These are phyloP conservation scores for Neofusicoccum ribis DNA, from an alignment of 2,329 filamentous ascomycete genomes.

Conservation along the genomic window DNA sequence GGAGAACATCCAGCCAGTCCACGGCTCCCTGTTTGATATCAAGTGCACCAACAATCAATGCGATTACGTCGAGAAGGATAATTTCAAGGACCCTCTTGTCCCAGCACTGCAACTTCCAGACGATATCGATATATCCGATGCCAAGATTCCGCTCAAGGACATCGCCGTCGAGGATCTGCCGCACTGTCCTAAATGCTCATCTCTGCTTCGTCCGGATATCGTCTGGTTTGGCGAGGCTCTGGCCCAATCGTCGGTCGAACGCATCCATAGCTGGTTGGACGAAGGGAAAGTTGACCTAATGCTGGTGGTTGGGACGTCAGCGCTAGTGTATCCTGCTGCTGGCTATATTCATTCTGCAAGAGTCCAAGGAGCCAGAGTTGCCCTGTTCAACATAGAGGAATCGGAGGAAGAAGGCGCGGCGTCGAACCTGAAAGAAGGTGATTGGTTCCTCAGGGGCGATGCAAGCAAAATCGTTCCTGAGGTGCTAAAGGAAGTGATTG, in stretches of 20 bases:
- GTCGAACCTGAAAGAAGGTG: slow-evolving; percentile 43
- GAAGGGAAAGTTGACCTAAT: slow-evolving; percentile 25
- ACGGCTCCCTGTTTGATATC: slow-evolving; percentile 25
- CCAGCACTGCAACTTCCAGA: slow-evolving; percentile 11
- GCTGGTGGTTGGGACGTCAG: slow-evolving; percentile 29
- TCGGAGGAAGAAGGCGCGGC: slow-evolving; percentile 21
- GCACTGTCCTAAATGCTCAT: slow-evolving; percentile 21
- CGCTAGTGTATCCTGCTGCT: slow-evolving; percentile 26
- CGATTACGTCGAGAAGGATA: slow-evolving; percentile 1
- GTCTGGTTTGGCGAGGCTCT: slow-evolving; percentile 27
- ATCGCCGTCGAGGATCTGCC: slow-evolving; percentile 23
- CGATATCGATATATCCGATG: slow-evolving; percentile 16
- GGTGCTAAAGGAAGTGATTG: slow-evolving; percentile 35
- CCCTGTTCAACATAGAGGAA: slow-evolving; percentile 26
- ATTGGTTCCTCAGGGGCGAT: slow-evolving; percentile 64
- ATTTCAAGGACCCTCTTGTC: slow-evolving; percentile 17
- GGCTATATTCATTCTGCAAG: slow-evolving; percentile 26
- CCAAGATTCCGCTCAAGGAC: slow-evolving; percentile 18
- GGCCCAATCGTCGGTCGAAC: slow-evolving; percentile 54
- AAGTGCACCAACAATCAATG: slow-evolving; percentile 23
- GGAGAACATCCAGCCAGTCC: slow-evolving; percentile 21
- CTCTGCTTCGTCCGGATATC: slow-evolving; percentile 26
- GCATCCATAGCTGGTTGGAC: slow-evolving; percentile 19
- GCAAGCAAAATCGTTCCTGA: slow-evolving; percentile 56
- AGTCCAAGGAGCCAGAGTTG: slow-evolving; percentile 25